Base-by-base conservation (phyloP, 2,329 filamentous ascomycete species). In the Botrytis cinerea region DNA sequence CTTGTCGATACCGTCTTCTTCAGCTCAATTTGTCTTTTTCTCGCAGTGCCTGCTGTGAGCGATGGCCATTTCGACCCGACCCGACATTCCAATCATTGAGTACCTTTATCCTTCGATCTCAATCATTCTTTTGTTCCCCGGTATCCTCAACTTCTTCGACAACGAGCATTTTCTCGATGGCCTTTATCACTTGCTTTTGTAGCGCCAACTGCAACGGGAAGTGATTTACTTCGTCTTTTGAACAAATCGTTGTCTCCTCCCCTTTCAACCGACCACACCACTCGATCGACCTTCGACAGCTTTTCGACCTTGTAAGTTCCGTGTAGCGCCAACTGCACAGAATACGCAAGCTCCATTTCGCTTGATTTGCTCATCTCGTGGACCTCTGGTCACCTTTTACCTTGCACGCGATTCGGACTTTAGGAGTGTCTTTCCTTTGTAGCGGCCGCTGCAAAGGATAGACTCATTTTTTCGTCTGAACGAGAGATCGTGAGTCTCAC, bases 311-410 rank as follows among this genome's bases (percentile, higher is more conserved):
- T 57, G 51, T 3, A 16, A 18, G n/a, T 57, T 57, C 51, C 28
- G n/a, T 57, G 51, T 57, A 57, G 51, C 51, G 51, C 51, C 51
- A 57, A 57, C 51, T 57, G 51, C 51, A 57, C 28, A 18, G n/a
- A 57, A 28, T 18, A 18, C 4, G 2, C 51, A 28, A 8, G 5
- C 14, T 57, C 51, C 14, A 57, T 28, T 18, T 28, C n/a, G 18
- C 3, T 32, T n/a, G n/a, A 57, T 25, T 4, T 3, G n/a, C 51
- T 57, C 51, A 57, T 57, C n/a, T 32, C 8, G 51, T 28, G 51
- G 51, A 57, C 51, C 7, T 9, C 6, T 57, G 51, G 51, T 57
- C 51, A 18, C 51, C 51, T 32, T 18, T 2, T 3, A 57, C 51
- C 51, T 57, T 28, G 28, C 51, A 9, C 18, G 6, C 14, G 51